Conservation (phyloP, 192 early-diverging fungal genomes). For the Piromyces sp. region DNA sequence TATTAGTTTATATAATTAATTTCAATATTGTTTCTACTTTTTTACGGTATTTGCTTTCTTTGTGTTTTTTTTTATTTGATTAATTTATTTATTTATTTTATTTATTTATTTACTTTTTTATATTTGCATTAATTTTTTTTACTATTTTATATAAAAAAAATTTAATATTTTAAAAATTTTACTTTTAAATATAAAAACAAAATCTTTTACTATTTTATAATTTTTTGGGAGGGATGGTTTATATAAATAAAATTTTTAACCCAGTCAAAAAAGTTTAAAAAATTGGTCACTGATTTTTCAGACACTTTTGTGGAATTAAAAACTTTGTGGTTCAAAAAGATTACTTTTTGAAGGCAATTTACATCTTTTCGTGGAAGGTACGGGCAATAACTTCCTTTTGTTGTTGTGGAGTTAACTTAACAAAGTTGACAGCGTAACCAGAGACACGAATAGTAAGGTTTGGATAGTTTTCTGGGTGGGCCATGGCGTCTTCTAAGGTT, state of each 20-base stretch:
- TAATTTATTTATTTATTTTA: too few relatives aligned
- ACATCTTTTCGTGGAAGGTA: not conserved
- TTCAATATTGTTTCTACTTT: too few relatives aligned
- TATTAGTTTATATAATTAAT: too few relatives aligned
- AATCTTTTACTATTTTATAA: not conserved
- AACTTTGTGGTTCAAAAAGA: not conserved
- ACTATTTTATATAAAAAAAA: not conserved
- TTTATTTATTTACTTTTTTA: not conserved
- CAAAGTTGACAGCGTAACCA: constrained; percentile 9
- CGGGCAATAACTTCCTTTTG: constrained; percentile 8
- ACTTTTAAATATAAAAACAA: not conserved
- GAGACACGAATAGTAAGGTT: constrained; percentile 10
- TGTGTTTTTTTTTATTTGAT: too few relatives aligned
- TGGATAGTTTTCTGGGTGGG: constrained; percentile 11
- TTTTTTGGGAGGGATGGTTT: not conserved
- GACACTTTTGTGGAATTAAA: not conserved
- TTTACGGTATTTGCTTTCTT: too few relatives aligned
- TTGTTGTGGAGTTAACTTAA: constrained; percentile 7
- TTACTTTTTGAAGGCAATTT: not conserved
- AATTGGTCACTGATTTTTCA: not conserved
- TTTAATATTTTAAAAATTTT: not conserved
- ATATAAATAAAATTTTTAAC: not conserved
- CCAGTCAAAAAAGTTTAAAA: not conserved
- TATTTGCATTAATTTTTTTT: not conserved
- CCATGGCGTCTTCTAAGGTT: constrained; percentile 8